Evolutionary conservation across 371 early-diverging fungal species (phyloP).

Genomic region (Neoconidiobolus thromboides): DNA sequence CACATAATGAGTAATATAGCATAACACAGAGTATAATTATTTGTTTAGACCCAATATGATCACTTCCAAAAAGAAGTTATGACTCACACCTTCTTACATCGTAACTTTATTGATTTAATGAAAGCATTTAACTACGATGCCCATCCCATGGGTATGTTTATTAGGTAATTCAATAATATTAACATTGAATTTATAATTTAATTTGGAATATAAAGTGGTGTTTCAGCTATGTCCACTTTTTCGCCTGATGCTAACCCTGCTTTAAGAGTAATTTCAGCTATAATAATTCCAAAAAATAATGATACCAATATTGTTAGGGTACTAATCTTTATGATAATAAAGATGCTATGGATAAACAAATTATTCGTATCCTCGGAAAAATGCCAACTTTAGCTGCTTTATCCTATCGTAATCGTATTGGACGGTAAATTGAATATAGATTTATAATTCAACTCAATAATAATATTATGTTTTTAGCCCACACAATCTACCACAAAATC

Average conservation of each 20-base stretch:
- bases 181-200: too few relatives aligned
- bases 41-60: constrained; percentile 10
- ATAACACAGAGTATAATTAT: background rate
- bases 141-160: constrained; percentile 41
- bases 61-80: constrained; percentile 19
- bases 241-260: constrained; percentile 43
- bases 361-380: constrained; percentile 36
- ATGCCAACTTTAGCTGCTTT: constrained; percentile 35
- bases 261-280: constrained; percentile 10
- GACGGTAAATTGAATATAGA: constrained; percentile 7
- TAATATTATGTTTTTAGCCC: constrained; percentile 19
- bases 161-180: background rate
- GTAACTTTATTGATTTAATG: constrained; percentile 21
- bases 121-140: constrained; percentile 35
- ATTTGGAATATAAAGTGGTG: constrained; percentile 5
- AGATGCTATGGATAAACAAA: constrained; percentile 22
- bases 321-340: constrained; percentile 22
- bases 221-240: constrained; percentile 36
- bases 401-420: constrained; percentile 14
- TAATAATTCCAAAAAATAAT: background rate
- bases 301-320: constrained; percentile 6
- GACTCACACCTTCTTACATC: constrained; percentile 35
- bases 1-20: background rate
- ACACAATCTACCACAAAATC: constrained; percentile 25
- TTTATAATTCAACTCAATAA: constrained; percentile 16